Evolutionary conservation across 164 flowering plant genomes (phyloP), one percentile per base, ranked within the genome.

Genomic region (Brasenia schreberi): DNA sequence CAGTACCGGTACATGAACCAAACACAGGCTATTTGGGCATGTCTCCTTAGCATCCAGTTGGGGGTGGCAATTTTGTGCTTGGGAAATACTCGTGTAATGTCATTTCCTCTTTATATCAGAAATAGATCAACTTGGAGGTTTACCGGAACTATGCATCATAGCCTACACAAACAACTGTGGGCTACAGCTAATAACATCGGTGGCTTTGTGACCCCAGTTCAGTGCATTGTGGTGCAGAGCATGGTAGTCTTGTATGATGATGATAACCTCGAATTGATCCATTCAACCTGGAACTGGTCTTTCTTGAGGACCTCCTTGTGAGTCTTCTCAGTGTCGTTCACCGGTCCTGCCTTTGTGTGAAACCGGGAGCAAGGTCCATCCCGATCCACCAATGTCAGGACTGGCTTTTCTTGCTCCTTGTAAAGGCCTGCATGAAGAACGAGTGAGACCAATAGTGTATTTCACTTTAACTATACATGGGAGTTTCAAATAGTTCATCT

Each of bases 241-340:
- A 85, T 0, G 83, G 65, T 18, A 85, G 49, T 62, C 81, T 82
- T 66, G 62, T 33, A 7, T 14, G 6, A 58, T 64, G 53, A 45
- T 45, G 53, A 45, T 45, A 76, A 56, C 45, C 43, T 71, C n/a
- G 73, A 62, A 23, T 83, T 78, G 33, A 86, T 73, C 5, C 75
- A 81, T 43, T 76, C 64, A 39, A 87, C 92, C 62, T 88, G 77
- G 19, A 70, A 42, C 65, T 82, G 78, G 75, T 90, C 96, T 1
- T 70, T 75, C 10, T 17, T 43, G 43, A 84, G 81, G 43, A 83
- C 73, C 43, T 87, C 76, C 17, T 43, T 61, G 18, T 61, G 68
- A 5, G 77, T 42, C 14, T 76, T 71, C 7, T 52, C 59, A 4
- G 53, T 33, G 12, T 10, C 49, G 7, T 59, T 12, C 19, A 59